Evolutionary conservation across 2,329 filamentous ascomycete genomes (phyloP), one percentile per base, ranked within the genome.

Genomic region (Aureobasidium sp.): DNA sequence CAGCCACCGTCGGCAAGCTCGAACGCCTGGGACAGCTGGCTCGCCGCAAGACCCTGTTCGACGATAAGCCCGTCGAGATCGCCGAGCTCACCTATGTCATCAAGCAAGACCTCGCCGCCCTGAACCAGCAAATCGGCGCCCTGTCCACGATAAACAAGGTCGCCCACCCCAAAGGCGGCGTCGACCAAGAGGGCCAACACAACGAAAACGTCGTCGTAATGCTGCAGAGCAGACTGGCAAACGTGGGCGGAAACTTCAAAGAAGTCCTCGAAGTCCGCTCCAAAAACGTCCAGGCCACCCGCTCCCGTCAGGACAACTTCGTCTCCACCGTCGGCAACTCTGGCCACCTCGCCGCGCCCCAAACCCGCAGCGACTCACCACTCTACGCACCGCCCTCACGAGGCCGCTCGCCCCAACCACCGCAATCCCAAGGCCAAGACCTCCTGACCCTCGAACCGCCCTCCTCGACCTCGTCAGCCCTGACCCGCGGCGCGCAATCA

Each of bases 61-160:
- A 99, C 74, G 94, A 99, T 77, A 85, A 90, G 71, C 91, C 94
- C 0, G 89, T 96, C 60, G 94, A 99, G 75, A 96, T 97, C 73
- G 94, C 94, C 73, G 91, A 97, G 74, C 84, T 96, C 73, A 96
- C 92, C 8, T 96, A 92, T 70, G 89, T 97, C 70, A 96, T 97
- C 79, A 97, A 97, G 77, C 93, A 97, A 79, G 93, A 97, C 70
- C 83, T 97, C 57, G 90, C 90, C 1, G 85, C 81, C 4, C 74
- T 89, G 61, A 97, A 96, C 74, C 85, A 90, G 66, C 89, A 95
- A 70, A 97, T 97, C 67, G 88, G 88, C 47, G 80, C 81, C 10
- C 79, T 99, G n/a, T 89, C 95, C 71, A 77, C 81, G 7, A 80
- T 96, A 47, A 87, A 90, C 15, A 83, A 86, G 58, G 83, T 89